A percentile compares a stretch with the other conserved stretches of the same genome.
Conservation (phyloP, 2,329 filamentous ascomycete species). For the Phaeosphaeriaceae sp. region DNA sequence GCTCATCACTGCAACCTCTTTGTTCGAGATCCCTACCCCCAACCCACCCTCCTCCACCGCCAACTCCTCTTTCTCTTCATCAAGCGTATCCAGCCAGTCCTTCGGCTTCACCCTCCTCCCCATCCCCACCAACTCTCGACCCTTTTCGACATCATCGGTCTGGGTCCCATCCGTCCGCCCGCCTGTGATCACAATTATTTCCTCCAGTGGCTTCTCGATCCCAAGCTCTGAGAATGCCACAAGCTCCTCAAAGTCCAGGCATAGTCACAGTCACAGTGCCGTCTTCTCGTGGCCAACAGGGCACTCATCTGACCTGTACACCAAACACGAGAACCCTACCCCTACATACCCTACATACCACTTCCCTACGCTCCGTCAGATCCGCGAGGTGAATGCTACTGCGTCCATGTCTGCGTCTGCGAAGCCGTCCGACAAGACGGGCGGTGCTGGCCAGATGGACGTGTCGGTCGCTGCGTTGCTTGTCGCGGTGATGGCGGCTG, state of each 20-base stretch:
- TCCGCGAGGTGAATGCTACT: background rate
- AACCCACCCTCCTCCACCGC: too few relatives aligned
- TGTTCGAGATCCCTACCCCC: background rate
- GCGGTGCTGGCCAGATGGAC: slow-evolving; percentile 5
- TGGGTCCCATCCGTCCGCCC: background rate
- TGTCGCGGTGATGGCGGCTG: slow-evolving; percentile 10
- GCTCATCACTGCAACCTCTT: background rate
- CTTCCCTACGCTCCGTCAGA: slow-evolving; percentile 15
- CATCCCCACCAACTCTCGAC: background rate
- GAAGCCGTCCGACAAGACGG: slow-evolving; percentile 4
- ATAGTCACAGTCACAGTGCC: too few relatives aligned
- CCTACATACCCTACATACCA: slow-evolving; percentile 6
- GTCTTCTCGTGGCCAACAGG: too few relatives aligned
- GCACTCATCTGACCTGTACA: too few relatives aligned
- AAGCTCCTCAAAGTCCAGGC: too few relatives aligned
- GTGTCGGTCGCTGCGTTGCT: slow-evolving; percentile 11
- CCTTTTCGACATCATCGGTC: background rate
- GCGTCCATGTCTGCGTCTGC: background rate
- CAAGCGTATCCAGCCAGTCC: background rate
- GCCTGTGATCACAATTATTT: background rate
- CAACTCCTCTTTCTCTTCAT: background rate
- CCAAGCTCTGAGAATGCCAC: background rate
- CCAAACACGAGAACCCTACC: background rate
- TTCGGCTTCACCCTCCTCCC: background rate
- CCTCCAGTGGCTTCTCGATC: background rate